Base-by-base conservation (phyloP, 164 flowering plant species). In the Tetrastigma voinierianum region DNA sequence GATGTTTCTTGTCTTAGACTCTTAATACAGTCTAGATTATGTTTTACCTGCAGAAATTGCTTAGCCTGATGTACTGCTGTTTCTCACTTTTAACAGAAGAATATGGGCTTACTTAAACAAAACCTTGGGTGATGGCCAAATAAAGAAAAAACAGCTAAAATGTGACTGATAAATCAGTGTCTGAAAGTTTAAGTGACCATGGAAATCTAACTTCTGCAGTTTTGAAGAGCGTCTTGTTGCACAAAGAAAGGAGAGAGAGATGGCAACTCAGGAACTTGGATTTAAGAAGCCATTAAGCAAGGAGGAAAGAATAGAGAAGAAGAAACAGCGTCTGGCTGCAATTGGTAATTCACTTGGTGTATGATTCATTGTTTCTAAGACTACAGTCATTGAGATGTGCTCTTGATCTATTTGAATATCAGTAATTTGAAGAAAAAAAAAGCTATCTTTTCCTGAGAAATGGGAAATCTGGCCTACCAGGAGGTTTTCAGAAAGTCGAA, bases 311-410 rank as follows among this genome's bases (percentile, higher is more conserved):
- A 66, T 79, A 49, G 83, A 80, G 77, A 91, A 95, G 71, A 95
- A 92, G 83, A 95, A 88, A 80, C 90, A 95, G 77, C 85, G 97
- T 0, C 81, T 91, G 58, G 96, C 96, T 68, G 97, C 98, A 67
- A 95, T 95, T 72, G 99, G 98, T 94, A 86, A 76, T 63, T 57
- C 62, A 24, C 60, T 65, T 45, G 25, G n/a, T 55, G 0, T 61
- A 18, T 46, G 12, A 44, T 20, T 47, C 46, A 48, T 48, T 59
- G 16, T 10, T 59, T 3, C n/a, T 25, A 25, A 25, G 40, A 4
- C 6, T 25, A 44, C 3, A 25, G 14, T 59, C n/a, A 40, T n/a
- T 2, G 1, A 16, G 19, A 43, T 59, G 62, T 40, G 8, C 46
- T 10, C 62, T 59, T 15, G 9, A 24, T 44, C n/a, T 10, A 46